phyloP scores from a whole-genome alignment of 345 rosid genomes.

The Salix brachista region DNA sequence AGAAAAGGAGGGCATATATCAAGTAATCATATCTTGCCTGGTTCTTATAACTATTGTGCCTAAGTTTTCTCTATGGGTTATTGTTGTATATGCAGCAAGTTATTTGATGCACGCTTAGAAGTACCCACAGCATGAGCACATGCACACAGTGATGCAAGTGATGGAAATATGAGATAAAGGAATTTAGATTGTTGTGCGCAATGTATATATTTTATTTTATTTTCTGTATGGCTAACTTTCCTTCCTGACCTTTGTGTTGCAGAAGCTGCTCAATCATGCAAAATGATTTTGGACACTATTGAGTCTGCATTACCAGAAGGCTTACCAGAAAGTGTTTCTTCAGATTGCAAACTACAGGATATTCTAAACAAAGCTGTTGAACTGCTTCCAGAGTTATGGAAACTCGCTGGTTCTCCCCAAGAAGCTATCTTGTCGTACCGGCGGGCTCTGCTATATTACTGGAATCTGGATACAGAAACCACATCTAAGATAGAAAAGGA shows the following conservation, averaged over 20 bases:
- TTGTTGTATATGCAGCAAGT: not conserved
- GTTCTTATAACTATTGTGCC: not conserved
- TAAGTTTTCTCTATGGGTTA: not conserved
- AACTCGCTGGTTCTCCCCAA: slow-evolving; percentile 48
- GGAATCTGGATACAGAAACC: slow-evolving; percentile 61
- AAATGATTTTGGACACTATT: slow-evolving; percentile 65
- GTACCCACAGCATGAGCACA: not conserved
- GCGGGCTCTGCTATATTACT: slow-evolving; percentile 58
- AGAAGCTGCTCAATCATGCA: slow-evolving; percentile 89
- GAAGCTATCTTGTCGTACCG: slow-evolving; percentile 69
- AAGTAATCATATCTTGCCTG: not conserved
- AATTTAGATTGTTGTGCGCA: not conserved
- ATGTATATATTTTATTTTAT: not conserved
- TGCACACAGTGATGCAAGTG: not conserved
- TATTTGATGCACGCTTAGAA: not conserved
- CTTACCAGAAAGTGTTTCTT: slow-evolving; percentile 52
- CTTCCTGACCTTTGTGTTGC: slow-evolving; percentile 24
- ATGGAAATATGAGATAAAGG: not conserved
- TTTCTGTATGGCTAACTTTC: not conserved
- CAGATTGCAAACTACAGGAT: slow-evolving; percentile 71
- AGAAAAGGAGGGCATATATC: not conserved
- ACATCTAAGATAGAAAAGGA: slow-evolving; percentile 67
- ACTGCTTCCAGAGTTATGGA: slow-evolving; percentile 86
- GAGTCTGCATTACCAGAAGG: slow-evolving; percentile 75
- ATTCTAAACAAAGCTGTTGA: slow-evolving; percentile 63